phyloP scores from a whole-genome alignment of 2,329 filamentous ascomycete genomes.

The Scytalidium sp. region DNA sequence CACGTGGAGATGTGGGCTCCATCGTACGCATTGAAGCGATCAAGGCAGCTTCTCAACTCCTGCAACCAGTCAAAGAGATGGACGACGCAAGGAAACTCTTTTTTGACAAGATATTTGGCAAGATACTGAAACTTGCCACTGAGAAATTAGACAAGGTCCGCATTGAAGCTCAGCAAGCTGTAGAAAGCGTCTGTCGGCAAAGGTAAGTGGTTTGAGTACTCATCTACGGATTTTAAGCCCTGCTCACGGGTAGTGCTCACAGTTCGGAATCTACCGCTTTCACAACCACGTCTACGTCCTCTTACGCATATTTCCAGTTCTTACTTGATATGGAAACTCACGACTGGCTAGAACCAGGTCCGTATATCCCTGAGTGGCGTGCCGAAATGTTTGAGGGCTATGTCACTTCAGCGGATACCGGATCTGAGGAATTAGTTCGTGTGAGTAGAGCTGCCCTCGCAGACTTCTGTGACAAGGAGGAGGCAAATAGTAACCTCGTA shows the following conservation, averaged over 20 bases:
- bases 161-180: slow-evolving; percentile 56
- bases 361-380: slow-evolving; percentile 38
- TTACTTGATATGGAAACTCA: slow-evolving; percentile 15
- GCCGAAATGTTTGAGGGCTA: slow-evolving; percentile 61
- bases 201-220: too few relatives aligned
- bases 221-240: not conserved
- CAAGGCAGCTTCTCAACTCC: slow-evolving; percentile 53
- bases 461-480: slow-evolving; percentile 40
- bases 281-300: slow-evolving; percentile 8
- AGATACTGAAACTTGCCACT: slow-evolving; percentile 64
- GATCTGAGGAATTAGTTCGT: slow-evolving; percentile 71
- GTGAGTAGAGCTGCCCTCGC: slow-evolving; percentile 64
- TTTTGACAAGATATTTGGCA: slow-evolving; percentile 13
- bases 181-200: slow-evolving; percentile 37
- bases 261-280: not conserved
- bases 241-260: too few relatives aligned
- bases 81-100: slow-evolving; percentile 4
- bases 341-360: slow-evolving; percentile 21
- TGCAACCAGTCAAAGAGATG: slow-evolving; percentile 2
- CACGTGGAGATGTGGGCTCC: slow-evolving; percentile 86
- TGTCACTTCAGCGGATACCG: slow-evolving; percentile 72
- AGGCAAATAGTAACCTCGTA: slow-evolving; percentile 34
- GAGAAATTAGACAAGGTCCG: slow-evolving; percentile 92
- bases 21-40: slow-evolving; percentile 80
- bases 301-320: slow-evolving; percentile 16